These are phyloP conservation scores for Metarhizium guizhouense DNA, from an alignment of 2,329 filamentous ascomycete genomes.

Conservation along the genomic window DNA sequence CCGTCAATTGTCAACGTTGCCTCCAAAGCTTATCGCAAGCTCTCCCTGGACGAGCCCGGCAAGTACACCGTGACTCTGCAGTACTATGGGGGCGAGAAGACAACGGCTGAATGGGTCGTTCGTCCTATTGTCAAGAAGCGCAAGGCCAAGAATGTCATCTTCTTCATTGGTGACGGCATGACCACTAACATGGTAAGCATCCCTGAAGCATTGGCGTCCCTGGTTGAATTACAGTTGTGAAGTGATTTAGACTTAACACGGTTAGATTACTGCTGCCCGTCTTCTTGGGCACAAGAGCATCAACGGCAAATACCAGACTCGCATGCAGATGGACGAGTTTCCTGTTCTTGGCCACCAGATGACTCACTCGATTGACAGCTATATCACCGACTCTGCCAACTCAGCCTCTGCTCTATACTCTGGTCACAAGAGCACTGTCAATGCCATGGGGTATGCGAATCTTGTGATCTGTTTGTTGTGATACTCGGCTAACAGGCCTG, in stretches of 20 bases:
- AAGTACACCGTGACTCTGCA: slow-evolving; percentile 67
- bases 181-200: slow-evolving; percentile 57
- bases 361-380: slow-evolving; percentile 77
- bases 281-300: slow-evolving; percentile 73
- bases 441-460: slow-evolving; percentile 55
- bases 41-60: slow-evolving; percentile 70
- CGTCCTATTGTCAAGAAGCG: slow-evolving; percentile 59
- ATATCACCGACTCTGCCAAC: slow-evolving; percentile 83
- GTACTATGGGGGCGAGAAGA: slow-evolving; percentile 66
- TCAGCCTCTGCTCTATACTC: slow-evolving; percentile 73
- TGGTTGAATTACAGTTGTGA: background rate
- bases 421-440: slow-evolving; percentile 77
- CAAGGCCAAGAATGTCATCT: slow-evolving; percentile 75
- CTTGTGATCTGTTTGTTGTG: background rate
- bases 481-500: background rate
- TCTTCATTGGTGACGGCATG: slow-evolving; percentile 73
- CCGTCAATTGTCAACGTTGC: slow-evolving; percentile 72
- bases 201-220: slow-evolving; percentile 6
- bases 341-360: slow-evolving; percentile 82
- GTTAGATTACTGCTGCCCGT: slow-evolving; percentile 62
- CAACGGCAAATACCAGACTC: slow-evolving; percentile 75
- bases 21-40: slow-evolving; percentile 66
- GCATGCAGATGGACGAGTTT: slow-evolving; percentile 72
- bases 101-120: slow-evolving; percentile 68
- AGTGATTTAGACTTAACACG: background rate